Evolutionary conservation across 768 basidiomycete genomes (phyloP), one percentile per base, ranked within the genome.

Genomic region (Russula sp.): DNA sequence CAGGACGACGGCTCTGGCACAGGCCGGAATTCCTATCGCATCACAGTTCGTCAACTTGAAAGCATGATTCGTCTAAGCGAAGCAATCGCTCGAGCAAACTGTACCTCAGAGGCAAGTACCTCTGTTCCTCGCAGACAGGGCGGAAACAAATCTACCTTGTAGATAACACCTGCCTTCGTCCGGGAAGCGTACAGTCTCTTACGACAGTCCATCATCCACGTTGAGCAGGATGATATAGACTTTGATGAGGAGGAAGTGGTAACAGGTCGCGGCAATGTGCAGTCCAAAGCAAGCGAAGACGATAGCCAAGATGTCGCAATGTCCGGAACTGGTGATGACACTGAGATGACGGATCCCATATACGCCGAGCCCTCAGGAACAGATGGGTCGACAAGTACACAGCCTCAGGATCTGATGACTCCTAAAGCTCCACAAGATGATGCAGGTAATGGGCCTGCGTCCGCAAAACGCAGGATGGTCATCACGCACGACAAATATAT

Each of bases 61-160:
- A 94, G 91, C 74, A 96, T 99, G 94, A 93, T 99, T 68, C 95
- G 97, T 34, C 78, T 99, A 57, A 91, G 90, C 68, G 97, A 99
- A 74, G 97, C 95, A 27, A 98, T 98, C 69, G 97, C 97, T 6
- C 82, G 97, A 44, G 94, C 96, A 2, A 98, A 98, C 73, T 98
- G 97, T 73, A 91, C 91, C 16, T 81, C 87, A n/a, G 93, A 96
- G 78, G 92, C 89, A 69, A 64, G 79, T 73, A 11, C 20, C 35
- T 18, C 20, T 14, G 35, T 31, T 55, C 53, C 18, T 52, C 18
- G 27, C 22, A 16, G 9, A 20, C 34, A 32, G 20, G 13, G 6
- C 20, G 42, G 4, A n/a, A n/a, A 34, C 45, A 4, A 48, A 61
- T 32, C 35, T 16, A 18, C 31, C 20, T 40, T 16, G 10, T 64